Evolutionary conservation across 176 grass and related monocot genomes (phyloP).

Genomic region (Thalia dealbata): DNA sequence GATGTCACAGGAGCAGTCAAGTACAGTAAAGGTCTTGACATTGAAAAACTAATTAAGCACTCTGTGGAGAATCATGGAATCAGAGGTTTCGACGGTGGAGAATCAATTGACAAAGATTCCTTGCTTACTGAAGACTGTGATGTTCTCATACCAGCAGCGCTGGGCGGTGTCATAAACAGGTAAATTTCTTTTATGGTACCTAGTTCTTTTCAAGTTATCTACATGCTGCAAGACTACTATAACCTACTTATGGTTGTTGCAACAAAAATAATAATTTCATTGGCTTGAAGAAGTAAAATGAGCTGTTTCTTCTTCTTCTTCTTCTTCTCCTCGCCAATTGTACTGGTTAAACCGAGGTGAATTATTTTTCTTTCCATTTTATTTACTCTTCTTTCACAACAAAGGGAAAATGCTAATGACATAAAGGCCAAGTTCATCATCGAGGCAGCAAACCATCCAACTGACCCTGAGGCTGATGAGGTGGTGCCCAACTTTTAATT

Average conservation of each 20-base stretch:
- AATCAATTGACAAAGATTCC: slow-evolving; percentile 49
- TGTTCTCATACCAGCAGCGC: slow-evolving; percentile 80
- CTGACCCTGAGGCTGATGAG: slow-evolving; percentile 96
- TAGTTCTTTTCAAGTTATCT: background rate
- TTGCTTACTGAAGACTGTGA: slow-evolving; percentile 74
- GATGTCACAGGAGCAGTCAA: slow-evolving; percentile 71
- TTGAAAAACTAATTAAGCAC: slow-evolving; percentile 58
- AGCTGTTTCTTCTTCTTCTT: background rate
- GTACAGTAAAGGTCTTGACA: slow-evolving; percentile 59
- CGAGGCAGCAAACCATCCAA: slow-evolving; percentile 96
- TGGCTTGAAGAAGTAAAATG: background rate
- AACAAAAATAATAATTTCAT: background rate
- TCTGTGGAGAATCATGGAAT: slow-evolving; percentile 37
- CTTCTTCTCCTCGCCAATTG: background rate
- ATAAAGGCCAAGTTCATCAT: slow-evolving; percentile 92
- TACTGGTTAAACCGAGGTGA: background rate
- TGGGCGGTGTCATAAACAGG: slow-evolving; percentile 90
- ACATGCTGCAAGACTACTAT: background rate
- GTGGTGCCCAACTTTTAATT: slow-evolving; percentile 23
- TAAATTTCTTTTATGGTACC: slow-evolving; percentile 11
- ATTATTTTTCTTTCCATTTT: background rate
- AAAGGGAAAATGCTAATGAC: slow-evolving; percentile 78
- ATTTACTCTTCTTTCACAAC: slow-evolving; percentile 19
- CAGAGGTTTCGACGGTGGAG: slow-evolving; percentile 57
- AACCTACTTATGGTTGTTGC: background rate